Evolutionary conservation across 176 grass and related monocot species (phyloP).

Genomic region (Phoenix dactylifera): DNA sequence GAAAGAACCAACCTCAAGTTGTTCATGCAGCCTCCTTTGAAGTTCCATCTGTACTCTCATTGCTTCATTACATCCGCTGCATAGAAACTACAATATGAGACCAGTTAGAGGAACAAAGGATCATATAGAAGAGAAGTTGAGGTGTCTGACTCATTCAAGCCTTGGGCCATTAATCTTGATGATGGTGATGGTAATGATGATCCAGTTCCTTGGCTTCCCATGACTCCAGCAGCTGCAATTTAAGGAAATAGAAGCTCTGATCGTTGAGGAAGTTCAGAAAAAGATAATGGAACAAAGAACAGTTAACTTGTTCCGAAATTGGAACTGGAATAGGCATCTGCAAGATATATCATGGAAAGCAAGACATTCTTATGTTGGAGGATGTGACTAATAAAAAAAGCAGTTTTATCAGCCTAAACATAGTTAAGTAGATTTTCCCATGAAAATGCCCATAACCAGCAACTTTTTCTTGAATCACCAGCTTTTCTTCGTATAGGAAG

Average conservation of each 20-base stretch:
- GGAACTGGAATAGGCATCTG: no score
- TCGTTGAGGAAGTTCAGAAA: no score
- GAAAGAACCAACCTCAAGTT: conserved; percentile 19
- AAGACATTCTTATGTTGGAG: no score
- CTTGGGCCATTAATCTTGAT: conserved; percentile 25
- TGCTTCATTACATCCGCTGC: conserved; percentile 31
- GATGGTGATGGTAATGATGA: conserved; percentile 15
- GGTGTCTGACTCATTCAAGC: conserved; percentile 19
- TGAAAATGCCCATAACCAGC: no score
- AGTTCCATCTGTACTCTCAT: conserved; percentile 41
- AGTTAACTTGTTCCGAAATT: no score
- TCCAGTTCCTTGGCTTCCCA: conserved; percentile 16
- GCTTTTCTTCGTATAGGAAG: no score
- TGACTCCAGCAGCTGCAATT: conserved; percentile 13
- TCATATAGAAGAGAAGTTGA: conserved; percentile 6
- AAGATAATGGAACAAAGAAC: no score
- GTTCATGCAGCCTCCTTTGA: conserved; percentile 26
- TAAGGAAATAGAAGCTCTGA: background rate
- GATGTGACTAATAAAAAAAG: no score
- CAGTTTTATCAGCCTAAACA: no score
- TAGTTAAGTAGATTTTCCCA: no score
- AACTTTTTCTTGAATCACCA: no score
- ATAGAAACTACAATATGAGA: background rate
- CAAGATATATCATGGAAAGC: no score
- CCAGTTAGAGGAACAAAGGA: background rate